These are phyloP conservation scores for Wickerhamiella kurtzmanii DNA, from an alignment of 805 yeast genomes.

Conservation along the genomic window DNA sequence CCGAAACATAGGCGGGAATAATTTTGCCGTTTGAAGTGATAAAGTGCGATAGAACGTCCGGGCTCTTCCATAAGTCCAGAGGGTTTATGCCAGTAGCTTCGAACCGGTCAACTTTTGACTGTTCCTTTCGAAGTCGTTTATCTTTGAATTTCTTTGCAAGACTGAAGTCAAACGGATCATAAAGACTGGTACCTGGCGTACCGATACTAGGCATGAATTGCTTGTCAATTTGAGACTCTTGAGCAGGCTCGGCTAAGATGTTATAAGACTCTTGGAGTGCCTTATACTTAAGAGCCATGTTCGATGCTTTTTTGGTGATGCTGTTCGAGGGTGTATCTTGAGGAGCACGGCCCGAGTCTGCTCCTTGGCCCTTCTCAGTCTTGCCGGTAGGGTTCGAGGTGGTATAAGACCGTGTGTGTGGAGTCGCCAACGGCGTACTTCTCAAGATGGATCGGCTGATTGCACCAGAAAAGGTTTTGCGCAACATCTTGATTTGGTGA, in stretches of 20 bases:
- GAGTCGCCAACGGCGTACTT: no score
- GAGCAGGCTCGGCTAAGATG: not conserved
- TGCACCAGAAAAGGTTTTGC: no score
- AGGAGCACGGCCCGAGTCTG: not conserved
- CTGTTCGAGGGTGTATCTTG: not conserved
- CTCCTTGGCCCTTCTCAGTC: not conserved
- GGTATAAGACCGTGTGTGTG: not conserved
- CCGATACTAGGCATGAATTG: not conserved
- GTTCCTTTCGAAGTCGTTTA: constrained; percentile 4
- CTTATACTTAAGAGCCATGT: not conserved
- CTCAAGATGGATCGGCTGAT: no score
- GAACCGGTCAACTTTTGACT: constrained; percentile 12
- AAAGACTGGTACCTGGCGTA: constrained; percentile 19
- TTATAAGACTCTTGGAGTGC: not conserved
- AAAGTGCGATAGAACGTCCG: constrained; percentile 52
- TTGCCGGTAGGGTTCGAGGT: not conserved
- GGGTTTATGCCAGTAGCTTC: constrained; percentile 35
- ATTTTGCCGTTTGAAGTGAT: constrained; percentile 65
- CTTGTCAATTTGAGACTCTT: not conserved
- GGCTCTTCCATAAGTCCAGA: constrained; percentile 55
- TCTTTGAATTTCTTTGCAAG: constrained; percentile 36
- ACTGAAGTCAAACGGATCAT: constrained; percentile 71
- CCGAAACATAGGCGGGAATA: constrained; percentile 56
- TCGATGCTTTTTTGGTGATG: not conserved
- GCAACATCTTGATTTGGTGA: no score